Conservation (phyloP, 768 basidiomycete genomes). For the Sporobolomyces phaffii region DNA sequence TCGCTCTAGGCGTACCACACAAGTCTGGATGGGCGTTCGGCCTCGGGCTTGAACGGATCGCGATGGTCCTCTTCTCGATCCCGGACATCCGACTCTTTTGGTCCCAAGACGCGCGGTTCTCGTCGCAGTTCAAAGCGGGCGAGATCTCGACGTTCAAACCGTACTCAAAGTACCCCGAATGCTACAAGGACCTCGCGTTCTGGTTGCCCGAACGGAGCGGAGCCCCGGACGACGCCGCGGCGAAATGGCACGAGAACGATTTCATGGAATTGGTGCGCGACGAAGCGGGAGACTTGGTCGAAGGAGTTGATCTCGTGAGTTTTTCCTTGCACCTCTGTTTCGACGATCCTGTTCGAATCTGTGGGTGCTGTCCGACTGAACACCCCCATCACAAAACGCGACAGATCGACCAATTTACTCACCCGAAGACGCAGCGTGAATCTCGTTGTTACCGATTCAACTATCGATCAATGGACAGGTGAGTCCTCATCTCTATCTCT, state of each 20-base stretch:
- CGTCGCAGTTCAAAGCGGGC: conserved; percentile 67
- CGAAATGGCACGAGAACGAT: conserved; percentile 79
- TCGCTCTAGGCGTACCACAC: conserved; percentile 57
- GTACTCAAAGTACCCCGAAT: conserved; percentile 76
- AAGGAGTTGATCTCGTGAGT: conserved; percentile 76
- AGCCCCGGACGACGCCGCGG: not conserved
- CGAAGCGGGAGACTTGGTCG: conserved; percentile 82
- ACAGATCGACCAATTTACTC: conserved; percentile 83
- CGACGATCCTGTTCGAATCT: conserved; percentile 11
- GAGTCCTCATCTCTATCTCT: conserved; percentile 33
- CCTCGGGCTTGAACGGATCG: conserved; percentile 90
- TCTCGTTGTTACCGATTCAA: conserved; percentile 86
- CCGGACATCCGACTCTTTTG: conserved; percentile 98
- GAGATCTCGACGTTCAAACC: conserved; percentile 75
- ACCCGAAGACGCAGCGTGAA: conserved; percentile 73
- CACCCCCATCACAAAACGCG: not conserved
- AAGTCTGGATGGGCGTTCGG: conserved; percentile 98
- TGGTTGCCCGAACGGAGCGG: conserved; percentile 58
- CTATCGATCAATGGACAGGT: conserved; percentile 96
- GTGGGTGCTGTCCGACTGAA: too few relatives aligned
- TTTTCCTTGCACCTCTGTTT: not conserved
- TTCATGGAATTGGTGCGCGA: conserved; percentile 93
- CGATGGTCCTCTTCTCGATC: conserved; percentile 93
- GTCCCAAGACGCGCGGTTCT: conserved; percentile 81
- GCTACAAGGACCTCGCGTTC: conserved; percentile 91